These are phyloP conservation scores for Hortaea werneckii DNA, from an alignment of 2,329 filamentous ascomycete species.

Conservation along the genomic window DNA sequence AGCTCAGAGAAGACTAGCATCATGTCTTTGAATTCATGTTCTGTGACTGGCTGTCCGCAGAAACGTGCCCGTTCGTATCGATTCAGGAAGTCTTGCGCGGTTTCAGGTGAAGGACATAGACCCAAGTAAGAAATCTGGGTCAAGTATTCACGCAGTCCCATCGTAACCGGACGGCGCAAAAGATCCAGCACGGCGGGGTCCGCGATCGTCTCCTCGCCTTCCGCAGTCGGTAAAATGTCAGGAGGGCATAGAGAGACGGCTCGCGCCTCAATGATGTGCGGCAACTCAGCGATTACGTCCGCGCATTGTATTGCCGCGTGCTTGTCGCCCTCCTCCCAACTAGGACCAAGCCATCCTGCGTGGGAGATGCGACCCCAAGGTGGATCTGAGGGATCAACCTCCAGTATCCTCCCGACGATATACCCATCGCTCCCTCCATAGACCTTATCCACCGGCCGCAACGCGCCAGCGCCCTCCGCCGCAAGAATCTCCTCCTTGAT, in stretches of 20 bases:
- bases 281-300: slow-evolving; percentile 71
- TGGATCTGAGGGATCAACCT: slow-evolving; percentile 37
- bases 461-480: slow-evolving; percentile 19
- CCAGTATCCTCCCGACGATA: slow-evolving; percentile 24
- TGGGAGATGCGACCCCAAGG: slow-evolving; percentile 81
- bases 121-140: slow-evolving; percentile 57
- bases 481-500: slow-evolving; percentile 25
- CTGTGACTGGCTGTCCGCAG: slow-evolving; percentile 57
- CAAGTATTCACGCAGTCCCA: slow-evolving; percentile 73
- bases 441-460: slow-evolving; percentile 11
- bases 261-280: slow-evolving; percentile 83
- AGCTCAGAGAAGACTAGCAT: slow-evolving; percentile 81
- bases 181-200: slow-evolving; percentile 50
- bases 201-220: slow-evolving; percentile 19
- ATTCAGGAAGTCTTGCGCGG: slow-evolving; percentile 53
- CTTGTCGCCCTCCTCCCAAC: slow-evolving; percentile 46
- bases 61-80: slow-evolving; percentile 81
- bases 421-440: slow-evolving; percentile 13
- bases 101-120: slow-evolving; percentile 46
- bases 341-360: slow-evolving; percentile 77
- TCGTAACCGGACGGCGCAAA: slow-evolving; percentile 58
- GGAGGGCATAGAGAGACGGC: slow-evolving; percentile 73
- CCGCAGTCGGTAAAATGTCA: slow-evolving; percentile 35
- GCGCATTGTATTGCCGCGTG: slow-evolving; percentile 74
- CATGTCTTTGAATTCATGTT: slow-evolving; percentile 61